Evolutionary conservation across 2,329 filamentous ascomycete species (phyloP).

Genomic region (Falciphora oryzae): DNA sequence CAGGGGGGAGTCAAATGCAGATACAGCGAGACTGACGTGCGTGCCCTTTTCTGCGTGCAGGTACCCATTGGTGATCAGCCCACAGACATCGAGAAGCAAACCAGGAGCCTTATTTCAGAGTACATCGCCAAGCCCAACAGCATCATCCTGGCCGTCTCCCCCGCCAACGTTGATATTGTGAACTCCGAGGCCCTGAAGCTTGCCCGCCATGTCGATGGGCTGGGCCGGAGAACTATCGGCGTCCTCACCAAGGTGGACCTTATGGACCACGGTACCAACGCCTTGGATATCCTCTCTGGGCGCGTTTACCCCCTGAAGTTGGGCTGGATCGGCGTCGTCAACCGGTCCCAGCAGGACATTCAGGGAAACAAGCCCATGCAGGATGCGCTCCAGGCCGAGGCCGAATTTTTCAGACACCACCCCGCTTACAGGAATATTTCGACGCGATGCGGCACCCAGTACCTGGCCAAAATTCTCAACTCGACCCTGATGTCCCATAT

Average conservation of each 20-base stretch:
- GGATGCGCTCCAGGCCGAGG: conserved; percentile 82
- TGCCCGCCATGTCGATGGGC: conserved; percentile 91
- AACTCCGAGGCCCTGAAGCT: conserved; percentile 98
- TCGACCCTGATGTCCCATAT: conserved; percentile 95
- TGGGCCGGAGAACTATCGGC: conserved; percentile 96
- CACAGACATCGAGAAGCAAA: conserved; percentile 55
- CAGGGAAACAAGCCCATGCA: conserved; percentile 92
- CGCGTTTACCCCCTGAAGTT: conserved; percentile 95
- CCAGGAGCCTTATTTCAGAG: conserved; percentile 96
- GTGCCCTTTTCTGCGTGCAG: conserved; percentile 33
- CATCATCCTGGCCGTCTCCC: conserved; percentile 93
- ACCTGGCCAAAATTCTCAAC: conserved; percentile 89
- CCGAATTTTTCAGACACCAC: conserved; percentile 95
- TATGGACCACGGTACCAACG: conserved; percentile 98
- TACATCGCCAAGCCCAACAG: conserved; percentile 98
- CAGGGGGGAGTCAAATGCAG: neutral
- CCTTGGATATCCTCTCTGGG: conserved; percentile 96
- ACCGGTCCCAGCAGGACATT: conserved; percentile 96
- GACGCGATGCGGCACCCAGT: conserved; percentile 86
- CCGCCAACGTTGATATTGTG: conserved; percentile 95
- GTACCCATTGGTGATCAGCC: conserved; percentile 23
- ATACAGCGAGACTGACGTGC: conserved; percentile 2
- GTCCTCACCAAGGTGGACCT: conserved; percentile 97
- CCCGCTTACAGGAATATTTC: conserved; percentile 97
- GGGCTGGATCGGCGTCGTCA: conserved; percentile 96